These are phyloP conservation scores for Yamadazyma akitaensis DNA, from an alignment of 805 yeast genomes.

Conservation along the genomic window DNA sequence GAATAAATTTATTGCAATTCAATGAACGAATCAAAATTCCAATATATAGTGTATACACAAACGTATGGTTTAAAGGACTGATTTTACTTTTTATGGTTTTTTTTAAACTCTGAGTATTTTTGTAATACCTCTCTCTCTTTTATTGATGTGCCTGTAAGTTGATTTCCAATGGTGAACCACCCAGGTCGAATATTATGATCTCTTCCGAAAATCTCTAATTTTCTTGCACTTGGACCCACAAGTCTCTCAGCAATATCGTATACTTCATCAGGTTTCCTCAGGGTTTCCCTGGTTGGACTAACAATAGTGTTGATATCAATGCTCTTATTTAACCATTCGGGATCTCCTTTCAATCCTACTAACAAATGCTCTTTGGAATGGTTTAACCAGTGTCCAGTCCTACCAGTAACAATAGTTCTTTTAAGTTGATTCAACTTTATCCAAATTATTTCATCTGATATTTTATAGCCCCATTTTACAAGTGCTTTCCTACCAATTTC, in stretches of 20 bases:
- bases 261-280: slow-evolving; percentile 86
- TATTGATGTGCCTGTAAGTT: slow-evolving; percentile 57
- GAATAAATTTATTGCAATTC: background rate
- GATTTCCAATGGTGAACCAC: slow-evolving; percentile 88
- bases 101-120: slow-evolving; percentile 30
- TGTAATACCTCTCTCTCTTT: slow-evolving; percentile 54
- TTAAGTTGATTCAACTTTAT: slow-evolving; percentile 83
- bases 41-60: background rate
- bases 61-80: background rate
- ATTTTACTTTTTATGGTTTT: slow-evolving; percentile 2
- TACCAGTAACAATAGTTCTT: slow-evolving; percentile 88
- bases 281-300: slow-evolving; percentile 81
- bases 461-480: slow-evolving; percentile 75
- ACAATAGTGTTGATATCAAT: slow-evolving; percentile 77
- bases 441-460: slow-evolving; percentile 84
- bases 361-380: slow-evolving; percentile 90
- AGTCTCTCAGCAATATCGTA: slow-evolving; percentile 83
- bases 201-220: slow-evolving; percentile 86
- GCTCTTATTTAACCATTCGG: slow-evolving; percentile 63
- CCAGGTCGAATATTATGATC: slow-evolving; percentile 84
- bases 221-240: slow-evolving; percentile 73
- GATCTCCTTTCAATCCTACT: slow-evolving; percentile 81
- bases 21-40: background rate
- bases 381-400: slow-evolving; percentile 96
- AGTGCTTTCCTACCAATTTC: slow-evolving; percentile 82